phyloP scores from a whole-genome alignment of 1,284 basidiomycete species.

The Ceraceosorus guamensis region DNA sequence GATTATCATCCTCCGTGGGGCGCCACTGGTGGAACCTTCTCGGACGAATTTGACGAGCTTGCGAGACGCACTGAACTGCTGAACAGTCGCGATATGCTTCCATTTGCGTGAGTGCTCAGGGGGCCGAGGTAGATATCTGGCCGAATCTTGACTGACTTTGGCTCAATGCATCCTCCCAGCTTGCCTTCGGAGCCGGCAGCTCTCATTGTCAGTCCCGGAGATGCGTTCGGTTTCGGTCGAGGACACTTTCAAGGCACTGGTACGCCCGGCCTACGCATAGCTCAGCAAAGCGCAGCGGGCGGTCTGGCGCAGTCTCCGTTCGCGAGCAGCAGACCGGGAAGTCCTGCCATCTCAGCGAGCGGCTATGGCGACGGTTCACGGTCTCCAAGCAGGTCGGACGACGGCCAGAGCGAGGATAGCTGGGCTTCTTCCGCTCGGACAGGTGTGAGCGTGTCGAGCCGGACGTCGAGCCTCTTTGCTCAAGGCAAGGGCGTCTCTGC shows the following conservation, averaged over 20 bases:
- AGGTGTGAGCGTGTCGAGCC: background rate
- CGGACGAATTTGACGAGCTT: background rate
- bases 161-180: conserved; percentile 80
- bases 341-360: background rate
- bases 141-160: conserved; percentile 60
- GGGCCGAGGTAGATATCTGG: background rate
- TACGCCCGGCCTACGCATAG: conserved; percentile 23
- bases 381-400: conserved; percentile 1
- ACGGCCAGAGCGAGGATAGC: conserved; percentile 7
- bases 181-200: conserved; percentile 71
- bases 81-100: conserved; percentile 86
- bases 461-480: conserved; percentile 26
- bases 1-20: conserved; percentile 30
- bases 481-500: conserved; percentile 33
- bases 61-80: conserved; percentile 48
- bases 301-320: too few species aligned
- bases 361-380: background rate
- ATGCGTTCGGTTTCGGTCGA: conserved; percentile 51
- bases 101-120: conserved; percentile 54
- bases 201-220: conserved; percentile 58
- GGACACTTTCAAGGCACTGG: conserved; percentile 41
- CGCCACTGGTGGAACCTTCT: conserved; percentile 1
- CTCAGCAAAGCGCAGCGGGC: too few species aligned
- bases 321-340: conserved; percentile 22
- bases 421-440: conserved; percentile 6